These are phyloP conservation scores for Gliomastix tumulicola DNA, from an alignment of 2,329 filamentous ascomycete genomes.

Conservation along the genomic window DNA sequence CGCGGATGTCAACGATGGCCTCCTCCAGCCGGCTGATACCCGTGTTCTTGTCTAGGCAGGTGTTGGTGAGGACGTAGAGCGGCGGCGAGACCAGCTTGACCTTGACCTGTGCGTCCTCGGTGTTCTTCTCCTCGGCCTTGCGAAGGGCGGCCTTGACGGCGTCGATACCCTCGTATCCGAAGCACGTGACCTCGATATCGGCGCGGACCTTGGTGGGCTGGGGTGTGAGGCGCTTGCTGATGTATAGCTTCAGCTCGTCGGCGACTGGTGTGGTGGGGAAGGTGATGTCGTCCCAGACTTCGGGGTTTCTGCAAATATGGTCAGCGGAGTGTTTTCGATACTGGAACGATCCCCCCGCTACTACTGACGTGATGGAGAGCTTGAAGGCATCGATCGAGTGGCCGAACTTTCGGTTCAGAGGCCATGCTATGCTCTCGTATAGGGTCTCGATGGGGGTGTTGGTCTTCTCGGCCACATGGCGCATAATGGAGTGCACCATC, in stretches of 20 bases:
- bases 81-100: conserved; percentile 97
- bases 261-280: conserved; percentile 83
- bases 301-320: conserved; percentile 63
- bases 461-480: conserved; percentile 97
- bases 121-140: conserved; percentile 89
- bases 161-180: conserved; percentile 96
- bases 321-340: conserved; percentile 6
- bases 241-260: conserved; percentile 90
- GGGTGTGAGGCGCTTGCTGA: conserved; percentile 92
- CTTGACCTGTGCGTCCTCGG: conserved; percentile 88
- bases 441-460: conserved; percentile 88
- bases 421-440: conserved; percentile 94
- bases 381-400: conserved; percentile 98
- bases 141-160: conserved; percentile 91
- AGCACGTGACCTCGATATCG: conserved; percentile 93
- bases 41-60: conserved; percentile 85
- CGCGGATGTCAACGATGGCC: conserved; percentile 81
- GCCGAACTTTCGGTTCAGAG: conserved; percentile 94
- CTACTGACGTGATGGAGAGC: conserved; percentile 84
- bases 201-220: conserved; percentile 99
- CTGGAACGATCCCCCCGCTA: neutral
- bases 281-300: conserved; percentile 88
- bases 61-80: conserved; percentile 91
- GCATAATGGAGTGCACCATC: conserved; percentile 98
- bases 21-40: conserved; percentile 82